These are phyloP conservation scores for Orbilia javanica DNA, from an alignment of 2,329 filamentous ascomycete species.

Conservation along the genomic window DNA sequence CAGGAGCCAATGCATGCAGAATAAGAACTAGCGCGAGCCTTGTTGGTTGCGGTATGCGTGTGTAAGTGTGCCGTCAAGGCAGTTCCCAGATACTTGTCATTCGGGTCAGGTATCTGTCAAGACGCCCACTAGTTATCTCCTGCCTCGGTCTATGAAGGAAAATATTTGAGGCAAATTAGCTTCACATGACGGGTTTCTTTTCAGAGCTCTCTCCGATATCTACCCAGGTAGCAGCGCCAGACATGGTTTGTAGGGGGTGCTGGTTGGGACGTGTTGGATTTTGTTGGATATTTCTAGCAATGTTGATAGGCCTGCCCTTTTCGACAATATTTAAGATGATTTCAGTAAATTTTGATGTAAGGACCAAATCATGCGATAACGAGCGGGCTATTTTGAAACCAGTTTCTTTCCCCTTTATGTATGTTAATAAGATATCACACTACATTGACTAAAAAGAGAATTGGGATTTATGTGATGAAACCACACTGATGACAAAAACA, in stretches of 20 bases:
- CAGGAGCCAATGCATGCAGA: slow-evolving; percentile 19
- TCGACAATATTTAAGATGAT: not conserved
- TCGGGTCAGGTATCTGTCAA: slow-evolving; percentile 29
- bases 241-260: not conserved
- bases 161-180: not conserved
- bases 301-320: slow-evolving; percentile 1
- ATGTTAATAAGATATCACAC: slow-evolving; percentile 1
- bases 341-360: not conserved
- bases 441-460: not conserved
- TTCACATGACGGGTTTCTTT: not conserved
- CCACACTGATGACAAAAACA: slow-evolving; percentile 6
- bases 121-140: not conserved
- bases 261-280: slow-evolving; percentile 34
- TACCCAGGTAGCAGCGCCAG: slow-evolving; percentile 21
- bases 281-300: slow-evolving; percentile 49
- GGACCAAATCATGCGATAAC: not conserved
- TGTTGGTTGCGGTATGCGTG: slow-evolving; percentile 1
- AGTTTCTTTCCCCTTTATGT: not conserved
- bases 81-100: slow-evolving; percentile 47
- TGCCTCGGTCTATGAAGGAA: not conserved
- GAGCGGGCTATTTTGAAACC: not conserved
- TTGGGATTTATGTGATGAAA: slow-evolving; percentile 25
- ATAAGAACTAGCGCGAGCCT: not conserved
- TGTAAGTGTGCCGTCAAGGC: slow-evolving; percentile 1
- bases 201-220: slow-evolving; percentile 7